Conservation (phyloP, 2,329 filamentous ascomycete species). For the Claviceps digitariae region DNA sequence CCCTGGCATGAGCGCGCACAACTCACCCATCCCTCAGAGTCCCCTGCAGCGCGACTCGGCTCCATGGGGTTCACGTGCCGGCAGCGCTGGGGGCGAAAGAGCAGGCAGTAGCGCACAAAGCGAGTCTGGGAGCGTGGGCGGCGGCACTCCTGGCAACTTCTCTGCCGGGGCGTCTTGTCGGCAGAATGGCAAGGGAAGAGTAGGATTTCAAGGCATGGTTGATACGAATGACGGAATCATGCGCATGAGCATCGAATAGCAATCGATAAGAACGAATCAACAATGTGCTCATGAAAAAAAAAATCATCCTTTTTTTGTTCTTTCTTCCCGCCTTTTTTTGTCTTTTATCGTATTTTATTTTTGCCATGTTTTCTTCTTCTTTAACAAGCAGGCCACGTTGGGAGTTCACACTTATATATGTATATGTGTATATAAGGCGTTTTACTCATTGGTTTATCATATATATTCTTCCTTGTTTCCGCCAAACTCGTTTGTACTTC, state of each 20-base stretch:
- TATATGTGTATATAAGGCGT: too few species aligned
- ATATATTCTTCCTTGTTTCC: too few species aligned
- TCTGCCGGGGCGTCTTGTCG: constrained; percentile 27
- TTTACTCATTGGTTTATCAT: too few species aligned
- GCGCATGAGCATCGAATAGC: constrained; percentile 88
- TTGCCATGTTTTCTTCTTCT: too few species aligned
- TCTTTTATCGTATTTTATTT: too few species aligned
- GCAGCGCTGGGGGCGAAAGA: constrained; percentile 44
- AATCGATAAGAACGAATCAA: too few species aligned
- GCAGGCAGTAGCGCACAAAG: constrained; percentile 39
- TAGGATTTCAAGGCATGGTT: constrained; percentile 84
- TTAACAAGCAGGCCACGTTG: too few species aligned
- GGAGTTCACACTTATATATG: too few species aligned
- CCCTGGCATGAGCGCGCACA: constrained; percentile 80
- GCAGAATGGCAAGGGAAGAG: constrained; percentile 42
- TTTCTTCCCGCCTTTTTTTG: too few species aligned
- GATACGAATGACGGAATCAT: constrained; percentile 93
- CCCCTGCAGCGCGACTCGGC: constrained; percentile 59
- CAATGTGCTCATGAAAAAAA: too few species aligned
- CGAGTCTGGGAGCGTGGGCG: constrained; percentile 28
- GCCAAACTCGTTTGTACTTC: too few species aligned
- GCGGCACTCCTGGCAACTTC: constrained; percentile 16
- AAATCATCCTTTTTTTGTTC: too few species aligned
- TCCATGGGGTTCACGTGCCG: constrained; percentile 59
- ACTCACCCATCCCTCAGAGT: constrained; percentile 77